Base-by-base conservation (phyloP, 2,329 filamentous ascomycete species). In the Penicillium sp. region DNA sequence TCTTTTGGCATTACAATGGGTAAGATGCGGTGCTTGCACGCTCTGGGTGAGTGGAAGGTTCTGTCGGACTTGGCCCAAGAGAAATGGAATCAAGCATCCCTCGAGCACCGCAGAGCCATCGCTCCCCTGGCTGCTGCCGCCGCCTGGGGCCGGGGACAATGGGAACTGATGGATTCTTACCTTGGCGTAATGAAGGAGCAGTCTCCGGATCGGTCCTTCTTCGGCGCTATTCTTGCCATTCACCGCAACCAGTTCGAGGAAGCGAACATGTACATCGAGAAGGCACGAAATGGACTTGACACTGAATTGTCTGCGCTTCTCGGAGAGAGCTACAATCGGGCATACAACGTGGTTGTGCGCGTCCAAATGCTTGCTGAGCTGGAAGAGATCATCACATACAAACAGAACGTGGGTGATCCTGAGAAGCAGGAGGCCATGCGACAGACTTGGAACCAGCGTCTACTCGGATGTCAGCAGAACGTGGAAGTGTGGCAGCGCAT, bases 311-410 rank as follows among this genome's bases (percentile, higher is more conserved):
- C 92, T 66, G 94, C 94, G 4, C 83, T 99, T 3, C 87, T 99
- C n/a, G 95, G 92, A 70, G 94, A 99, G 72, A 97, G 93, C 2
- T 99, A 99, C 74, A 97, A 96, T 66, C 87, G 94, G 56, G 95
- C 94, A 9, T 99, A 99, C 75, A 87, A 93, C 62, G 93, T 97
- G n/a, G 92, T 99, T 55, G 93, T 99, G 42, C 89, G 94, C 39
- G 92, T 99, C 0, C 94, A 99, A 75, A 99, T 99, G 95, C 86
- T 99, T 65, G 94, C 95, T 3, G 94, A 99, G 74, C 82, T 99
- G 3, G 94, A 99, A 71, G 94, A 99, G 71, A 92, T 99, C 64
- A 97, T 99, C 66, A 86, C 88, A 7, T 99, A 99, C 81, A 99
- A 99, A 77, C 92, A 97, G 69, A 90, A 90, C 56, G 78, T 82